These are phyloP conservation scores for Borealophlyctis nickersoniae DNA, from an alignment of 192 early-diverging fungal species.

Conservation along the genomic window DNA sequence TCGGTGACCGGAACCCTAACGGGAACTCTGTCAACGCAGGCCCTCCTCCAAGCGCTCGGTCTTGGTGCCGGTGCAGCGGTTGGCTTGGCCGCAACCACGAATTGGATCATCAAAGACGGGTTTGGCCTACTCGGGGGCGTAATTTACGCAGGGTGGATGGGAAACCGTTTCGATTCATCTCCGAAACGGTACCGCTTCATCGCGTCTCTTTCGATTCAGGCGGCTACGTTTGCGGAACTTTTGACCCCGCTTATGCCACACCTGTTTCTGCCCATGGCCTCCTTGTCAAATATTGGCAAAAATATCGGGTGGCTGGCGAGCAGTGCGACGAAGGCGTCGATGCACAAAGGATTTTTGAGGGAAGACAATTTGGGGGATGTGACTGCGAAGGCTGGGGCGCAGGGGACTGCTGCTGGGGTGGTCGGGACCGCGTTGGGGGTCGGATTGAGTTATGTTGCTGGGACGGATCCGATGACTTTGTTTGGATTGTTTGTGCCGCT, in stretches of 20 bases:
- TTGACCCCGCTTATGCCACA: conserved; percentile 76
- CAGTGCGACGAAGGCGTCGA: conserved; percentile 76
- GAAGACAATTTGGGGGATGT: conserved; percentile 82
- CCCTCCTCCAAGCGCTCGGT: conserved; percentile 80
- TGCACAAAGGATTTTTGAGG: conserved; percentile 70
- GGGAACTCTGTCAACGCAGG: conserved; percentile 71
- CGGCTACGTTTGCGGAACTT: conserved; percentile 72
- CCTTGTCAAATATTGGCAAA: conserved; percentile 75
- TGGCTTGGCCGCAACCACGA: conserved; percentile 71
- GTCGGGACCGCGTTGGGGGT: conserved; percentile 63
- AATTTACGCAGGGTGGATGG: conserved; percentile 71
- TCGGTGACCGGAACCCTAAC: conserved; percentile 76
- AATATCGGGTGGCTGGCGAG: conserved; percentile 85
- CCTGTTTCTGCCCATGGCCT: conserved; percentile 70
- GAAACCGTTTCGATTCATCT: conserved; percentile 75
- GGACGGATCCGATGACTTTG: conserved; percentile 52
- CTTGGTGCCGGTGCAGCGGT: conserved; percentile 55
- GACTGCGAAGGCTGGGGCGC: conserved; percentile 80
- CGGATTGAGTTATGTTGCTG: conserved; percentile 39
- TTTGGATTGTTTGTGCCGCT: conserved; percentile 69
- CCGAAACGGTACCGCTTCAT: conserved; percentile 81
- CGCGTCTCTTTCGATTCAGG: conserved; percentile 66
- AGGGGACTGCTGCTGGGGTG: conserved; percentile 77
- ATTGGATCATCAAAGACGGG: conserved; percentile 92
- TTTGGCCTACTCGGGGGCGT: conserved; percentile 84